These are phyloP conservation scores for Pholiota adiposa DNA, from an alignment of 1,284 basidiomycete species.

Conservation along the genomic window DNA sequence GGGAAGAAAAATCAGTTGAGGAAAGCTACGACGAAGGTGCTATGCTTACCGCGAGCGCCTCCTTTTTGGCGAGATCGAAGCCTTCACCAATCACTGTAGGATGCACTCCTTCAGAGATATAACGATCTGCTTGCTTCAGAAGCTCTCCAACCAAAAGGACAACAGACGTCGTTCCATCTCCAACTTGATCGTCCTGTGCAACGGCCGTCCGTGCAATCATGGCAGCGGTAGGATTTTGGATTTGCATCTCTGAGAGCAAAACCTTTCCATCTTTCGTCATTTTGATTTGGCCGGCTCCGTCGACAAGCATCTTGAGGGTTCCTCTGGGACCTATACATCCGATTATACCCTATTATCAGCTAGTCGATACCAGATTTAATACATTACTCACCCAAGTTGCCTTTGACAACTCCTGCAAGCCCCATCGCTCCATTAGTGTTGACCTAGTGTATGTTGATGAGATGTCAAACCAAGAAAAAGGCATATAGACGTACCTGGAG, in stretches of 20 bases:
- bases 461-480: constrained; percentile 14
- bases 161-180: constrained; percentile 98
- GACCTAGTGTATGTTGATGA: constrained; percentile 54
- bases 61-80: constrained; percentile 97
- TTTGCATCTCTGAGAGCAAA: constrained; percentile 99
- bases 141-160: constrained; percentile 97
- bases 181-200: constrained; percentile 98
- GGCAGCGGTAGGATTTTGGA: constrained; percentile 98
- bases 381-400: constrained; percentile 79
- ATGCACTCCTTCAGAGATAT: constrained; percentile 98
- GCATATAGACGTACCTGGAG: constrained; percentile 70
- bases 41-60: constrained; percentile 77
- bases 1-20: constrained; percentile 9
- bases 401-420: constrained; percentile 96
- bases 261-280: constrained; percentile 99
- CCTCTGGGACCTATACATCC: constrained; percentile 79
- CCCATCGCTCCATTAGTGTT: constrained; percentile 96
- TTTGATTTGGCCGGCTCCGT: constrained; percentile 99
- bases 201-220: constrained; percentile 99
- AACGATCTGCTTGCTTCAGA: constrained; percentile 97
- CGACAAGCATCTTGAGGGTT: constrained; percentile 99
- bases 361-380: constrained; percentile 12
- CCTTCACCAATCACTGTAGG: constrained; percentile 96
- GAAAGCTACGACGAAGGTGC: neutral
- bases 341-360: neutral